Percentiles rank a stretch among this genome's conserved stretches.
These are phyloP conservation scores for Colletotrichum eleusines DNA, from an alignment of 2,329 filamentous ascomycete genomes.

Conservation along the genomic window DNA sequence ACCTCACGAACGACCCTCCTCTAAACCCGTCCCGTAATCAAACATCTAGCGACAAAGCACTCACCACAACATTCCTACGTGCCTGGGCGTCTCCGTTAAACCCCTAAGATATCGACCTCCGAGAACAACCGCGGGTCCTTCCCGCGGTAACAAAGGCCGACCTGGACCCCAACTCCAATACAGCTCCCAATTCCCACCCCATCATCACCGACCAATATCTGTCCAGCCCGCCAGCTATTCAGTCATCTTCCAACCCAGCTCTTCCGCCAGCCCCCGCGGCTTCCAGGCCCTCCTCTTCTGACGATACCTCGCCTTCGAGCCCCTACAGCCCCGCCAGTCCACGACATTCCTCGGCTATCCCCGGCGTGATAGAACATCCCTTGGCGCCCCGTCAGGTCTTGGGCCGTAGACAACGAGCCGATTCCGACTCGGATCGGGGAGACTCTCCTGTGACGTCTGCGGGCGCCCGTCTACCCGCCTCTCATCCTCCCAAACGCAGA, in stretches of 20 bases:
- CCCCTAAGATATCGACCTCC: slow-evolving; percentile 33
- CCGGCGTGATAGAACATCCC: slow-evolving; percentile 58
- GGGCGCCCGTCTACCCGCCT: slow-evolving; percentile 43
- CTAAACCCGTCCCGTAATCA: slow-evolving; percentile 32
- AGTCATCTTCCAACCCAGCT: slow-evolving; percentile 61
- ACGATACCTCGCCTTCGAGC: slow-evolving; percentile 41
- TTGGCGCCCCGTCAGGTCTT: slow-evolving; percentile 56
- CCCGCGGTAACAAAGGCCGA: slow-evolving; percentile 55
- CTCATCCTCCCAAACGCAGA: slow-evolving; percentile 61
- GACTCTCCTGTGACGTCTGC: slow-evolving; percentile 45
- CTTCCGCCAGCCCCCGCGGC: slow-evolving; percentile 55
- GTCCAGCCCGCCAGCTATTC: slow-evolving; percentile 66
- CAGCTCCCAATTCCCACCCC: slow-evolving; percentile 49
- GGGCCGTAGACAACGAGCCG: slow-evolving; percentile 67
- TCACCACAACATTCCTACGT: slow-evolving; percentile 38
- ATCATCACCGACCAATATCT: slow-evolving; percentile 71
- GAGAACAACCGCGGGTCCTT: slow-evolving; percentile 51
- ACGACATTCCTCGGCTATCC: slow-evolving; percentile 47
- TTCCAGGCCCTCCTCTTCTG: slow-evolving; percentile 44
- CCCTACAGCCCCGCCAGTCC: slow-evolving; percentile 40
- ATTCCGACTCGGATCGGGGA: slow-evolving; percentile 54
- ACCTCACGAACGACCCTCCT: slow-evolving; percentile 10
- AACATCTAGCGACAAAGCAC: slow-evolving; percentile 36
- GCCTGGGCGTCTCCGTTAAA: slow-evolving; percentile 13
- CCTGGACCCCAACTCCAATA: slow-evolving; percentile 54